Base-by-base conservation (phyloP, 139 green algal genomes). In the Chlamydomonas eustigma region DNA sequence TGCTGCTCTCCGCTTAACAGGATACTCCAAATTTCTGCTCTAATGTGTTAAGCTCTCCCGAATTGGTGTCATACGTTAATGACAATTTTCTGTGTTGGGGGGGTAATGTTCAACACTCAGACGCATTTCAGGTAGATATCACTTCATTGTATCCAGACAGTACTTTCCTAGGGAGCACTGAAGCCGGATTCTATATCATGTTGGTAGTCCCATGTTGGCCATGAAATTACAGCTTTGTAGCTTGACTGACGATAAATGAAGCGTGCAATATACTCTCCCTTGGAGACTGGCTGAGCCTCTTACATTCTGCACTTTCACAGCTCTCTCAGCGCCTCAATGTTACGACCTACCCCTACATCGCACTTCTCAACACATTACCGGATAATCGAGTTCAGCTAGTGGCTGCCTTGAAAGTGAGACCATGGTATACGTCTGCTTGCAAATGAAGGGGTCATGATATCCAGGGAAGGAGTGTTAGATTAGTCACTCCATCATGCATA, bases 71-170 rank as follows among this genome's bases (percentile, higher is more conserved):
- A 0, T 92, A 88, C 67, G 33, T 92, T 0, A 88, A 88, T 66
- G 5, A 73, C 2, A 73, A 85, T 32, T 92, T 91, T 76, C 39
- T 92, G 12, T 76, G 72, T 22, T 95, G 91, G 91, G 91, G 85
- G 1, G 91, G 91, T 2, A 84, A 95, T 66, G 51, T 95, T 0
- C 75, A 71, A 1, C 68, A 63, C 68, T 74, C 67, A 28, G 89
- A 95, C 52, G 89, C 91, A 1, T 95, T 88, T 51, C 68, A 52
- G 74, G 81, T 90, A 64, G 2, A 78, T n/a, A n/a, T n/a, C n/a
- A n/a, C n/a, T n/a, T n/a, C n/a, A n/a, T n/a, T n/a, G n/a, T n/a
- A n/a, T n/a, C n/a, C n/a, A n/a, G n/a, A n/a, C n/a, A n/a, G n/a
- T n/a, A n/a, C n/a, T n/a, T n/a, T n/a, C n/a, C n/a, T n/a, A n/a